Evolutionary conservation across 2,329 filamentous ascomycete genomes (phyloP), one percentile per base, ranked within the genome.

Genomic region (Fusarium buxicola): DNA sequence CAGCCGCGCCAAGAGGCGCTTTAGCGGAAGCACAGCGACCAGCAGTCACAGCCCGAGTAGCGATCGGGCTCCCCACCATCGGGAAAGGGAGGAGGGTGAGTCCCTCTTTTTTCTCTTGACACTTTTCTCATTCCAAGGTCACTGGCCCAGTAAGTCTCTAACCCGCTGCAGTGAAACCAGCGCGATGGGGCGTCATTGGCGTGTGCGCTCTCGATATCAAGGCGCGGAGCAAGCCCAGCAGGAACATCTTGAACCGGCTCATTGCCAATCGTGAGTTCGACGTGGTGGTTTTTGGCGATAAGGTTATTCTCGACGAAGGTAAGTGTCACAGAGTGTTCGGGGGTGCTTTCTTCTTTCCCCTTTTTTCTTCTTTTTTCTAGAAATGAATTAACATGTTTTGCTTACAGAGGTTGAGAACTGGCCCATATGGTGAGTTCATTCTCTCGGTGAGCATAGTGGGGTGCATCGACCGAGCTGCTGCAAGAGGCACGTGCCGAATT

Each of bases 221-320:
- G 80, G 95, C 95, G 31, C 87, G 95, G 71, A 97, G 94, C 82
- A 98, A 98, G 77, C 95, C 95, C 2, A 97, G 94, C 73, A 86
- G 96, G 66, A 98, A 97, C 73, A 99, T 99, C 68, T 80, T 99
- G 58, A 98, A 96, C 72, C 88, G 94, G 46, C 83, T 99, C 16
- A 94, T 97, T 65, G 88, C 91, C 30, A 94, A 96, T 66, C 87
- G 89, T 45, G 94, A 98, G 69, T 98, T 99, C 72, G 94, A 99
- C 71, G 94, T 98, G 21, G 90, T 96, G 60, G 94, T 99, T 11
- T 99, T 99, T 80, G 96, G 95, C 43, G 95, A 99, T 80, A 99
- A 99, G 78, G 94, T 97, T 38, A 99, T 99, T 68, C 83, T 99
- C 31, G 95, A 99, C 72, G 95, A 99, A 85, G 85, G 86, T 86